These are phyloP conservation scores for Entamoeba dispar DNA, from an alignment of 208 protist genomes.

Conservation along the genomic window DNA sequence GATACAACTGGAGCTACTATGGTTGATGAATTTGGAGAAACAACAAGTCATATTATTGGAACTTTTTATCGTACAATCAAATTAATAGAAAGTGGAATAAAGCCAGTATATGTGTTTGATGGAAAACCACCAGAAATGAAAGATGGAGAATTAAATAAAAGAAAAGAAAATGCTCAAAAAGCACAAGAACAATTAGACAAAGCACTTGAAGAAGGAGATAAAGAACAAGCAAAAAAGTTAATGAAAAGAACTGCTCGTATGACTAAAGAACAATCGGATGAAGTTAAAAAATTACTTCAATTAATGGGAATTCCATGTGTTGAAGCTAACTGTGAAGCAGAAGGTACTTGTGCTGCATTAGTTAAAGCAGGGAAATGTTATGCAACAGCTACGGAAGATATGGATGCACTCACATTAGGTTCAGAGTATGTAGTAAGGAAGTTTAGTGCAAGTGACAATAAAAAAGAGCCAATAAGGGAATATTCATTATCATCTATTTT, in stretches of 20 bases:
- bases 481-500: constrained; percentile 55
- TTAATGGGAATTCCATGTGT: constrained; percentile 93
- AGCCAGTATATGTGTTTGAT: constrained; percentile 96
- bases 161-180: background rate
- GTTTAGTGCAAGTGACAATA: constrained; percentile 50
- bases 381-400: constrained; percentile 92
- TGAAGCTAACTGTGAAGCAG: constrained; percentile 78
- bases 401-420: constrained; percentile 95
- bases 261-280: constrained; percentile 60
- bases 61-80: constrained; percentile 82
- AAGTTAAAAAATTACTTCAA: constrained; percentile 79
- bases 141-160: constrained; percentile 21
- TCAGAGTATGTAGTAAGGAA: constrained; percentile 72
- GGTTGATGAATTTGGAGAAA: constrained; percentile 73
- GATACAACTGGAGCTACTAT: constrained; percentile 44
- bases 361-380: constrained; percentile 55
- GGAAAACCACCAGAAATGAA: constrained; percentile 89
- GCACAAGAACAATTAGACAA: constrained; percentile 32
- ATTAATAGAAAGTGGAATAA: constrained; percentile 85
- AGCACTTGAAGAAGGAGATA: constrained; percentile 44
- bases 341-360: constrained; percentile 91
- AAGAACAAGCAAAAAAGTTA: constrained; percentile 47
- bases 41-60: constrained; percentile 85
- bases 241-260: background rate
- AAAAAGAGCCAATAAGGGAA: constrained; percentile 22